A percentile compares a stretch with the other conserved stretches of the same genome.
These are phyloP conservation scores for Boletellus ananiceps DNA, from an alignment of 768 basidiomycete species.

Conservation along the genomic window DNA sequence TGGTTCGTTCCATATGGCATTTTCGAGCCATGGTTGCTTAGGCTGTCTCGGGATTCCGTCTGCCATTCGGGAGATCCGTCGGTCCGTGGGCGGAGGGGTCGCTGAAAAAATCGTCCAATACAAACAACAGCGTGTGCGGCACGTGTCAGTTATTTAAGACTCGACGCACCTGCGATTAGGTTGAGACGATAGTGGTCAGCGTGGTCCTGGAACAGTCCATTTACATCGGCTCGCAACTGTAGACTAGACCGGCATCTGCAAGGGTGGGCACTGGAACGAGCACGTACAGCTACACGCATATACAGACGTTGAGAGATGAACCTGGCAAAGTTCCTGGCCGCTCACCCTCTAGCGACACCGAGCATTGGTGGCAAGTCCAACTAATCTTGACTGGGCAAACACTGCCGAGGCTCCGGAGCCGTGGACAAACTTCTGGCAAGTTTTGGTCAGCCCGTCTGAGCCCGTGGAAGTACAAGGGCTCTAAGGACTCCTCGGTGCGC, in stretches of 20 bases:
- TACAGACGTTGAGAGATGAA: too few species aligned
- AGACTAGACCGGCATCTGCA: neutral
- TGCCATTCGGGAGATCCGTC: neutral
- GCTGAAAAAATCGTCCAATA: neutral
- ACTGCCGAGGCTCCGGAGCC: too few species aligned
- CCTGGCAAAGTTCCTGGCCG: too few species aligned
- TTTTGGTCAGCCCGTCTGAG: neutral
- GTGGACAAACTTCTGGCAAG: too few species aligned
- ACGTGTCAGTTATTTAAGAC: neutral
- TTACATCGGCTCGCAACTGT: neutral
- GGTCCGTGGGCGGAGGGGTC: neutral
- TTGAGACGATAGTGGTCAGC: neutral
- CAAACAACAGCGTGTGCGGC: conserved; percentile 6
- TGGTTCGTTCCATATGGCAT: neutral
- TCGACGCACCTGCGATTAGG: conserved; percentile 1
- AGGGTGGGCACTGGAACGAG: too few species aligned
- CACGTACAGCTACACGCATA: too few species aligned
- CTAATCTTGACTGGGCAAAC: too few species aligned
- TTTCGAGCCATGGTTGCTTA: neutral
- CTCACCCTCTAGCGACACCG: too few species aligned
- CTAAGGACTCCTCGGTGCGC: neutral
- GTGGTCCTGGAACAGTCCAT: neutral
- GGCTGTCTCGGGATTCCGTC: neutral
- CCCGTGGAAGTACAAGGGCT: neutral
- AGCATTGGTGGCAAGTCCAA: too few species aligned